These are phyloP conservation scores for Elaeagnus macrophylla DNA, from an alignment of 306 rosid genomes.

Conservation along the genomic window DNA sequence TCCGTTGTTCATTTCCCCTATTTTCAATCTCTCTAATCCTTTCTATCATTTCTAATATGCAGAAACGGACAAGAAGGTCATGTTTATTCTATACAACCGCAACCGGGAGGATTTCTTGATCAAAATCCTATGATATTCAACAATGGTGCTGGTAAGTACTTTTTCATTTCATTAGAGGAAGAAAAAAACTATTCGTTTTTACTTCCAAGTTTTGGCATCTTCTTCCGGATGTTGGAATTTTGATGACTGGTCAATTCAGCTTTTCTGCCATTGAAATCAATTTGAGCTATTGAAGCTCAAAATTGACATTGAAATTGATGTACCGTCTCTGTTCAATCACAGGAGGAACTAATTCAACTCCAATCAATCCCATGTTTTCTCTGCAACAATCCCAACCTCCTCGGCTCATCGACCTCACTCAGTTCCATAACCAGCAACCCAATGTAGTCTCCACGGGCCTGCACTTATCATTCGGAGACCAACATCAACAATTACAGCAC, in stretches of 20 bases:
- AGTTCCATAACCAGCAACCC: constrained; percentile 53
- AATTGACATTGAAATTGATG: too few species aligned
- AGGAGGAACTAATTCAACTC: constrained; percentile 31
- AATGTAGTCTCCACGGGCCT: constrained; percentile 89
- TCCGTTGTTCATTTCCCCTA: neutral
- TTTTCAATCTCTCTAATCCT: neutral
- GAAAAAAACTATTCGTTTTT: too few species aligned
- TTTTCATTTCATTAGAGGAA: too few species aligned
- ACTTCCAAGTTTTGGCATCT: neutral
- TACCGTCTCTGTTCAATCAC: neutral
- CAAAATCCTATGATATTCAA: constrained; percentile 61
- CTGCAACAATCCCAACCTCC: constrained; percentile 42
- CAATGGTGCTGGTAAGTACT: constrained; percentile 45
- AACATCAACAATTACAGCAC: constrained; percentile 27
- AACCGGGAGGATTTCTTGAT: constrained; percentile 46
- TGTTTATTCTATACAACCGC: constrained; percentile 61
- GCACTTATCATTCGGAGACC: constrained; percentile 61
- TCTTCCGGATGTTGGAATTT: neutral
- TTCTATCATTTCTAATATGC: constrained; percentile 12
- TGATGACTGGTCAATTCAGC: neutral
- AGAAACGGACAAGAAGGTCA: constrained; percentile 67
- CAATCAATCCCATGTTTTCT: constrained; percentile 38
- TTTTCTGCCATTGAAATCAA: neutral
- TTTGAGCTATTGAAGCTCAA: neutral
- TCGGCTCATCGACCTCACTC: constrained; percentile 71